Evolutionary conservation across 2,329 filamentous ascomycete genomes (phyloP), one percentile per base, ranked within the genome.

Genomic region (Pseudogymnoascus sp.): DNA sequence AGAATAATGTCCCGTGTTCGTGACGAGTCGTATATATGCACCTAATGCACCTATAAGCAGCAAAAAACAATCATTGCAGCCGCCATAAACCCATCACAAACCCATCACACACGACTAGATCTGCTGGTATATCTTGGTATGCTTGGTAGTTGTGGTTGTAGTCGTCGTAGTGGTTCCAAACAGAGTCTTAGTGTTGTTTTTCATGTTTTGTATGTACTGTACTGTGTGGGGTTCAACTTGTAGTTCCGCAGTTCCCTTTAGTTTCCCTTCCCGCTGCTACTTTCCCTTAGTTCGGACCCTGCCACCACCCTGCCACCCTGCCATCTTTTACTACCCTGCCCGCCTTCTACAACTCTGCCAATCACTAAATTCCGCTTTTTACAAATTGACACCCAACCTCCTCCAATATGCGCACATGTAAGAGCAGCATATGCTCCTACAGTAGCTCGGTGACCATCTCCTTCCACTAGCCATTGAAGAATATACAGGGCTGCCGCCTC

Each of bases 401-500:
- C 29, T 54, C 29, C 29, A 33, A 54, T 54, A 54, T 54, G 47
- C 47, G 21, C 47, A 31, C 47, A 54, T 54, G 26, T 54, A 54
- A 54, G 47, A 54, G n/a, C 29, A 54, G n/a, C 29, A 33, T 33
- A 17, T 31, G 26, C 47, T 54, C 47, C 9, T 54, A 54, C 47
- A 54, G 47, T 33, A 54, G 47, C 47, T 54, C 47, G 26, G 47
- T 33, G 26, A 33, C 47, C 31, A 26, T 54, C 47, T 17, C 31
- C 29, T 54, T 11, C 26, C 47, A 54, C n/a, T 54, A 54, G 47
- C 47, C 47, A 54, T 54, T 33, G 26, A 17, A 33, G 21, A 54
- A 9, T 54, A 54, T 54, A 54, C 47, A 54, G 47, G 47, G 47
- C 47, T 54, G 47, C 47, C 47, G 47, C 47, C 47, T 54, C 26